These are phyloP conservation scores for Solanum habrochaites DNA, from an alignment of 257 asterid genomes.

Conservation along the genomic window DNA sequence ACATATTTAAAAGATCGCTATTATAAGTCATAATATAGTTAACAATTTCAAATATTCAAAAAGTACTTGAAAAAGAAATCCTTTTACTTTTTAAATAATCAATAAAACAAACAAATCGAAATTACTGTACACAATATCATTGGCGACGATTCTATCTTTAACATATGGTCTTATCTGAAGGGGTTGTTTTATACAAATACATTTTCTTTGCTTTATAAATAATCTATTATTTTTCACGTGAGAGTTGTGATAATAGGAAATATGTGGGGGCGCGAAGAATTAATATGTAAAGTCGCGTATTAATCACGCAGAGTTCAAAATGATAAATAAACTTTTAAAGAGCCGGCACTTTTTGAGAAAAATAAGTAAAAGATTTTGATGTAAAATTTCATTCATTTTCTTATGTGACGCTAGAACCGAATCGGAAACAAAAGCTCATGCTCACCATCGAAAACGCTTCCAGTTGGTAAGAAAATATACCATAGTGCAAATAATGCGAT, in stretches of 20 bases:
- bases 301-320: background rate
- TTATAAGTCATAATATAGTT: background rate
- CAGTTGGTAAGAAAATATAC: no score
- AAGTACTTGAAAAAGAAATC: no score
- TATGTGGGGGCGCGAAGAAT: no score
- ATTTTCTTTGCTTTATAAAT: background rate
- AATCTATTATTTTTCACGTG: background rate
- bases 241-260: background rate
- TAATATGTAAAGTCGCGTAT: background rate
- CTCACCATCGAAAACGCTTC: no score
- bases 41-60: background rate
- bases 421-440: background rate
- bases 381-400: slow-evolving; percentile 19
- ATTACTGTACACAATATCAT: background rate
- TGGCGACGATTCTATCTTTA: background rate
- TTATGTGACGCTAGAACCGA: slow-evolving; percentile 12
- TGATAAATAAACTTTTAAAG: background rate
- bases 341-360: no score
- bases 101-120: background rate
- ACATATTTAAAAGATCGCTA: no score
- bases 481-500: no score
- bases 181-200: background rate
- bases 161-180: background rate
- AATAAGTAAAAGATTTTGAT: slow-evolving; percentile 13
- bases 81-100: background rate